These are phyloP conservation scores for Flaveria brownii DNA, from an alignment of 129 eudicot genomes.

Conservation along the genomic window DNA sequence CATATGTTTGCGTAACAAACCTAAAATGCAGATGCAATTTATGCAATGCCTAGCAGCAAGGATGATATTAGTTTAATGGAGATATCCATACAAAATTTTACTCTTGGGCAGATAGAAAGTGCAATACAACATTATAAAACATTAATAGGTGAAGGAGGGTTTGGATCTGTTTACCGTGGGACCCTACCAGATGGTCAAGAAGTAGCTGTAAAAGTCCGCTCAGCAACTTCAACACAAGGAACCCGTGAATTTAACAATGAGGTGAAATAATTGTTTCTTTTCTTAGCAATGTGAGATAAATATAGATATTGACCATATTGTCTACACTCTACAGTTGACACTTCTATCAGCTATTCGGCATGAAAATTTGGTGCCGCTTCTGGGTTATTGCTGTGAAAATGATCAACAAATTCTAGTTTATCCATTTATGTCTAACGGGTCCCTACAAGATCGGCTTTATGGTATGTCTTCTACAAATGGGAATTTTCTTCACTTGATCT, in stretches of 20 bases:
- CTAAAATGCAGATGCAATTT: slow-evolving; percentile 65
- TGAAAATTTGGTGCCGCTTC: slow-evolving; percentile 80
- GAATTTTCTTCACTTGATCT: slow-evolving; percentile 2
- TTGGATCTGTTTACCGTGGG: slow-evolving; percentile 84
- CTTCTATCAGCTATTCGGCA: slow-evolving; percentile 74
- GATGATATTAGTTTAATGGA: slow-evolving; percentile 51
- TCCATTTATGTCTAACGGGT: slow-evolving; percentile 92
- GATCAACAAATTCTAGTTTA: slow-evolving; percentile 89
- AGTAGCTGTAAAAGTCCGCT: slow-evolving; percentile 90
- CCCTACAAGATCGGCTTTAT: slow-evolving; percentile 88
- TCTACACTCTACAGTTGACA: slow-evolving; percentile 72
- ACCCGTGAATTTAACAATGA: slow-evolving; percentile 87
- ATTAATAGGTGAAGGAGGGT: slow-evolving; percentile 88
- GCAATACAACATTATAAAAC: slow-evolving; percentile 75
- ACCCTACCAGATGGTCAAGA: slow-evolving; percentile 74
- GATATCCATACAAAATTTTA: slow-evolving; percentile 59
- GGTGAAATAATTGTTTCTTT: slow-evolving; percentile 36
- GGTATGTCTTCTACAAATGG: slow-evolving; percentile 45
- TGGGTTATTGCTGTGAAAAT: slow-evolving; percentile 77
- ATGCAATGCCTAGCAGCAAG: slow-evolving; percentile 65
- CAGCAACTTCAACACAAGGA: slow-evolving; percentile 89
- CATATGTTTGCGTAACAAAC: background rate
- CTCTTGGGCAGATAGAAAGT: slow-evolving; percentile 58
- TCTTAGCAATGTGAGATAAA: background rate
- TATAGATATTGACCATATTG: slow-evolving; percentile 20